Conservation (phyloP, 1,284 basidiomycete genomes). For the Melampsora larici-populina region DNA sequence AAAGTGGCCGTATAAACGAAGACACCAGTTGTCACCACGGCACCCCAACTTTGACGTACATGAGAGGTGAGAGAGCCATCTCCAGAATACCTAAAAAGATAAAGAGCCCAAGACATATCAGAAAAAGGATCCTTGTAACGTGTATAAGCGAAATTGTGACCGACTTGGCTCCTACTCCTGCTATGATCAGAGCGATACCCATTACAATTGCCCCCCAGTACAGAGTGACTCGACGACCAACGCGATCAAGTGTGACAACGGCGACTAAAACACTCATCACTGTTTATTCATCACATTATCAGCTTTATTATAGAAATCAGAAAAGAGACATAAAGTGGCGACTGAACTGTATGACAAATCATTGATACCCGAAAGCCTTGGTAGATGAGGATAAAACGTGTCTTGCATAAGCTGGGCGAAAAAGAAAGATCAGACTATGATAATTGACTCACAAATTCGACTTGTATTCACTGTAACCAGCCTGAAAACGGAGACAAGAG, state of each 20-base stretch:
- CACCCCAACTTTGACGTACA: constrained; percentile 25
- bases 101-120: background rate
- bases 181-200: constrained; percentile 48
- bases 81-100: background rate
- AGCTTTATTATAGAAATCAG: background rate
- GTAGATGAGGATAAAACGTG: background rate
- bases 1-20: constrained; percentile 44
- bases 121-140: background rate
- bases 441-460: constrained; percentile 46
- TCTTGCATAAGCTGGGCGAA: background rate
- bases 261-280: constrained; percentile 46
- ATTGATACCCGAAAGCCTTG: constrained; percentile 49
- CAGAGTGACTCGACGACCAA: constrained; percentile 47
- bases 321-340: background rate
- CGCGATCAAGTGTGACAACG: constrained; percentile 52
- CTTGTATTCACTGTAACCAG: constrained; percentile 51
- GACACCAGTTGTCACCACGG: constrained; percentile 34
- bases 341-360: constrained; percentile 50
- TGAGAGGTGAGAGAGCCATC: background rate
- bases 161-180: constrained; percentile 45
- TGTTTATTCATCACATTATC: background rate
- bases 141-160: background rate
- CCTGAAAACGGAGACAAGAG: constrained; percentile 23
- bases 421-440: background rate
- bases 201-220: constrained; percentile 48